Base-by-base conservation (phyloP, 2,329 filamentous ascomycete species). In the Neofusicoccum sp. region DNA sequence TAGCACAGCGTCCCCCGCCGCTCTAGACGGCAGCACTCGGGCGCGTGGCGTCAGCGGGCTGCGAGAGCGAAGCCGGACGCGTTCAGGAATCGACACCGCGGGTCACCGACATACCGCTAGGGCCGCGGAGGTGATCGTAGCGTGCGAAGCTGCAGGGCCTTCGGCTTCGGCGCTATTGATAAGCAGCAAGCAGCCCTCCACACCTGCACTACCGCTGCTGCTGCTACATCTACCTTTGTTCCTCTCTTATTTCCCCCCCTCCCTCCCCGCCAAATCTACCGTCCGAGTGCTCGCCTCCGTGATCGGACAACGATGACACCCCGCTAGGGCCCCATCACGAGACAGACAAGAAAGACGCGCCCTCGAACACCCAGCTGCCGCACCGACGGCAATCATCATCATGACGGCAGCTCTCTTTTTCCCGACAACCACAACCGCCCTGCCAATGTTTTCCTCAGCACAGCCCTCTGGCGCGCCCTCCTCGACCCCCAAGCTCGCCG, bases 61-160 rank as follows among this genome's bases (percentile, higher is more conserved):
- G 40, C 40, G 40, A 53, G 34, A 20, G 31, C n/a, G 34, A n/a
- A n/a, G n/a, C n/a, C n/a, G n/a, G n/a, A n/a, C n/a, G n/a, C n/a
- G n/a, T n/a, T 9, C 24, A 40, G 34, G 9, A 54, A 41, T 54
- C 26, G 36, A 41, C 34, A 54, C 49, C 49, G 49, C 45, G 26
- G 43, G 51, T 56, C 51, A 56, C 51, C 38, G 51, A 38, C 51
- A 43, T 16, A 54, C 49, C 49, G 49, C 49, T 24, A 34, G 9
- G 36, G 16, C 11, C n/a, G 36, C 49, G 49, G 49, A n/a, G n/a
- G n/a, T n/a, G n/a, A n/a, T n/a, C n/a, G n/a, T n/a, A n/a, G n/a
- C n/a, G n/a, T n/a, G 51, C 51, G 8, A 41, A n/a, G 7, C 24
- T 16, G 44, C 44, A 48, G 28, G 44, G 44, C 33, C 20, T 48